phyloP scores from a whole-genome alignment of 176 grass and related monocot species.

The Carex scoparia region DNA sequence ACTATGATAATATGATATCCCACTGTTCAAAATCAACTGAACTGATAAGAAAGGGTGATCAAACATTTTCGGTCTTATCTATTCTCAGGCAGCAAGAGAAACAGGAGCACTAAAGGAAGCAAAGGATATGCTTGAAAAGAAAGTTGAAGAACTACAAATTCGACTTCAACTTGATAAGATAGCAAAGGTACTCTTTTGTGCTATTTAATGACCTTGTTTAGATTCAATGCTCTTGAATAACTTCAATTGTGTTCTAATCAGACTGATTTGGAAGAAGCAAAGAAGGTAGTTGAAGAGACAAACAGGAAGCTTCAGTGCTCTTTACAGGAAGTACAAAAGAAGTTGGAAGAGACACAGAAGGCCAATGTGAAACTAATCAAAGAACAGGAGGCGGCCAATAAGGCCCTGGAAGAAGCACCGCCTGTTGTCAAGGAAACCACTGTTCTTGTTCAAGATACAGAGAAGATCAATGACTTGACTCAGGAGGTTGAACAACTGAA shows the following conservation, averaged over 20 bases:
- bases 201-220: constrained; percentile 16
- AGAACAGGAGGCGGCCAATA: constrained; percentile 64
- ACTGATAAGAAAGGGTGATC: neutral
- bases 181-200: constrained; percentile 59
- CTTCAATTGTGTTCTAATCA: constrained; percentile 37
- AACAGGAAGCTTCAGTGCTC: constrained; percentile 63
- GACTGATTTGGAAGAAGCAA: constrained; percentile 92
- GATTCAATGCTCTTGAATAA: constrained; percentile 34
- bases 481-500: constrained; percentile 74
- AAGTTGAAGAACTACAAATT: constrained; percentile 98
- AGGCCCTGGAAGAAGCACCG: constrained; percentile 69
- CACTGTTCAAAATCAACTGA: neutral
- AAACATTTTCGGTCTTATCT: neutral
- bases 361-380: constrained; percentile 49
- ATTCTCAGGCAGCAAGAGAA: constrained; percentile 88
- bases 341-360: constrained; percentile 67
- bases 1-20: constrained; percentile 13
- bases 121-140: constrained; percentile 99
- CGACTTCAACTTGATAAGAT: constrained; percentile 89
- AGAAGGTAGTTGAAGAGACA: constrained; percentile 74
- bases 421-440: constrained; percentile 80
- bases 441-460: constrained; percentile 82
- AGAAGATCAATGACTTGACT: constrained; percentile 77
- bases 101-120: constrained; percentile 97
- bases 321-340: constrained; percentile 73